Conservation (phyloP, 2,329 filamentous ascomycete species). For the Xylaria multiplex region DNA sequence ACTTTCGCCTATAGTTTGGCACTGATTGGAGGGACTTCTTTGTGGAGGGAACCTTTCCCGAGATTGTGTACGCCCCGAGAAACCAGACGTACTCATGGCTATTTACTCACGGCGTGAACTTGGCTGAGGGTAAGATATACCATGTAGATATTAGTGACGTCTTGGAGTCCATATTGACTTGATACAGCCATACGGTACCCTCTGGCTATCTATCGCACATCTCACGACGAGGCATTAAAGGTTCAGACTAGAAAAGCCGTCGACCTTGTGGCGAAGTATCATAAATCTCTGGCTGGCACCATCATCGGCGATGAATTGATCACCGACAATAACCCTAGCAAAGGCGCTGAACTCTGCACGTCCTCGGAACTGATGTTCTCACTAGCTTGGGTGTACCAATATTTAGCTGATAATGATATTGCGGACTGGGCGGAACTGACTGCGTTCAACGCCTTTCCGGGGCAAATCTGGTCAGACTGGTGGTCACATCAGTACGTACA, state of each 20-base stretch:
- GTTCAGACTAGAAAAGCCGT: constrained; percentile 52
- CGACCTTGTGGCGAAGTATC: constrained; percentile 51
- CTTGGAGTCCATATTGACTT: not conserved
- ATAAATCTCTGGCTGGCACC: constrained; percentile 54
- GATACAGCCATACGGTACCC: constrained; percentile 53
- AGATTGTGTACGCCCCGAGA: constrained; percentile 44
- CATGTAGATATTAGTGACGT: not conserved
- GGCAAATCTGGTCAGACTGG: constrained; percentile 60
- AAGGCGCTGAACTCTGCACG: constrained; percentile 50
- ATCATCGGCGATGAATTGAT: constrained; percentile 56
- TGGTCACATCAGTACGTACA: constrained; percentile 66
- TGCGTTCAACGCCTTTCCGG: constrained; percentile 64
- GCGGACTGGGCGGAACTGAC: constrained; percentile 60
- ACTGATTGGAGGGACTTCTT: constrained; percentile 52
- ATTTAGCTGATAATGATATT: constrained; percentile 47
- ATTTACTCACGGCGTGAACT: constrained; percentile 56
- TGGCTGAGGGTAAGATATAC: constrained; percentile 52
- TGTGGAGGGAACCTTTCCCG: constrained; percentile 47
- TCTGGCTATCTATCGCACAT: constrained; percentile 54
- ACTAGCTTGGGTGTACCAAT: constrained; percentile 46
- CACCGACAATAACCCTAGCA: constrained; percentile 51
- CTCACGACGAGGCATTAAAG: constrained; percentile 50
- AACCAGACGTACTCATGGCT: constrained; percentile 47
- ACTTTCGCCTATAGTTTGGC: constrained; percentile 39
- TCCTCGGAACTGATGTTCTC: constrained; percentile 48